Evolutionary conservation across 106 monocot species (phyloP), one percentile per base, ranked within the genome.

Genomic region (Acorus gramineus): DNA sequence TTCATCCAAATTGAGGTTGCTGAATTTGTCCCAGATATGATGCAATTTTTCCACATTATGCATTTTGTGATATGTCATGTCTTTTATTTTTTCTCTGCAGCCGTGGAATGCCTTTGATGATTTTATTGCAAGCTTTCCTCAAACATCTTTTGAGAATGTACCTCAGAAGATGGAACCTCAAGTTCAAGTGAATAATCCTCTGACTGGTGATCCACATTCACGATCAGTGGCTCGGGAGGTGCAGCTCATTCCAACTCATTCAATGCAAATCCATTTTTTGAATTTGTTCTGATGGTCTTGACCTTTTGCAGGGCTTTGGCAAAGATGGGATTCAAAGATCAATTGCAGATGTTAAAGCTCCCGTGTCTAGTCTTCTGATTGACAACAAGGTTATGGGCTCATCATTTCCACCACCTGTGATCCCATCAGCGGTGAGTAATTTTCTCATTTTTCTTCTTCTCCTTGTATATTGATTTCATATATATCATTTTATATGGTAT

Each of bases 71-170:
- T 9, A 14, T 14, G 28, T 0, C 28, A 48, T 14, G 28, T 11
- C 28, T 28, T 0, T 0, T 69, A 6, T 8, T 73, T 46, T 8
- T 5, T 46, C 62, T 63, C 59, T 68, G 55, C 73, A 78, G 83
- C 47, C 64, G 6, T 86, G 86, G 83, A 76, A 63, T 74, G 78
- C 78, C 62, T 83, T 83, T 81, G 69, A 69, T 62, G 65, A 66
- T 66, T 66, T 61, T 53, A 51, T 67, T 69, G 66, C 56, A 65
- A 73, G 47, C 14, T 14, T 49, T 47, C 28, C 53, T 72, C 62
- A 62, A 54, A 10, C 63, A 55, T 68, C 74, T n/a, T 55, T 62
- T 70, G 59, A 51, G 14, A 56, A 43, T 59, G 45, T 58, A 46
- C 57, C 68, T 59, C 60, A 56, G 57, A 64, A 48, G 14, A 70